Percentiles rank a stretch among this genome's conserved stretches.
Evolutionary conservation across 108 stramenopile species (phyloP).

Genomic region (Parietichytrium sp.): DNA sequence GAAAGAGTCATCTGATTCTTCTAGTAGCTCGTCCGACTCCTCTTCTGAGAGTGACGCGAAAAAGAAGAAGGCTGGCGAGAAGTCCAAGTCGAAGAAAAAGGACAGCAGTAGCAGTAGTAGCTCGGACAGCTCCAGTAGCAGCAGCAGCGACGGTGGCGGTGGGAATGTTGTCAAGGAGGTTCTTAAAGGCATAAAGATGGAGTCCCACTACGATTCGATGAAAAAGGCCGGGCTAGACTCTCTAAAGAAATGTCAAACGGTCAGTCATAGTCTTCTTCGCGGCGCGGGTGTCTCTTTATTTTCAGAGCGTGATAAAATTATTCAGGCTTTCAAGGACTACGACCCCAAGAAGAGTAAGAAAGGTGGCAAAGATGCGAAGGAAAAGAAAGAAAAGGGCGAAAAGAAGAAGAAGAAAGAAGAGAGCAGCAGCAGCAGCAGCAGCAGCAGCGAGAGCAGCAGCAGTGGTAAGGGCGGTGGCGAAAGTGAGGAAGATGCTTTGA

Average conservation of each 20-base stretch:
- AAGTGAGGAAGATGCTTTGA: neutral
- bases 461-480: neutral
- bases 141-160: neutral
- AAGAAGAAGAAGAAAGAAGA: neutral
- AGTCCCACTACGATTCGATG: neutral
- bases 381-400: neutral
- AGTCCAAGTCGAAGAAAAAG: constrained; percentile 11
- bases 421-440: neutral
- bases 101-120: neutral
- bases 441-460: neutral
- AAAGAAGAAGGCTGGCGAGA: constrained; percentile 1
- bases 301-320: neutral
- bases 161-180: neutral
- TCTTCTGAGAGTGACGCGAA: neutral
- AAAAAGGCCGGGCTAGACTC: neutral
- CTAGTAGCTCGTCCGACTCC: no score
- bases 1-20: no score
- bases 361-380: neutral
- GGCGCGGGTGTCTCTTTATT: neutral
- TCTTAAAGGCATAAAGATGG: neutral
- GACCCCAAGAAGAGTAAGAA: neutral
- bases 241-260: neutral
- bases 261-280: neutral
- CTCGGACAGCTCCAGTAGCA: neutral
- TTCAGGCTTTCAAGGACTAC: neutral